Base-by-base conservation (phyloP, 106 monocot genomes). In the Acorus gramineus region DNA sequence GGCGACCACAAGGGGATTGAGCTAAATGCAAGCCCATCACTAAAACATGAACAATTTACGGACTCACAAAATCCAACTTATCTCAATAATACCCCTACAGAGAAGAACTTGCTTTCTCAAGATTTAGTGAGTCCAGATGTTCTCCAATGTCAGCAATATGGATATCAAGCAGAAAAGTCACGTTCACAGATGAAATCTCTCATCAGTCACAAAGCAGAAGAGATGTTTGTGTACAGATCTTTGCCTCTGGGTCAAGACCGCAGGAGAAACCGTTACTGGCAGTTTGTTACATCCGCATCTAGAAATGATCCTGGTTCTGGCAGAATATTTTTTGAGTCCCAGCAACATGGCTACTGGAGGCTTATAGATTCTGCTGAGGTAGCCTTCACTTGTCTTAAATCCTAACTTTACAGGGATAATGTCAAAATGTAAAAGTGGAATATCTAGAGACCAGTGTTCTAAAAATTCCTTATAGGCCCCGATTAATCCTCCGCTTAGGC, bases 331-430 rank as follows among this genome's bases (percentile, higher is more conserved):
- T 92, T 92, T 66, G 98, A 99, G 65, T 89, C 88, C 47, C 88
- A 71, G 1, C 28, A 28, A 67, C 89, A 99, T 74, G 85, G 92
- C 4, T 63, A 71, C 42, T 99, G 98, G 98, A 86, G 84, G 69
- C 61, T 99, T 47, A 89, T 99, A 69, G 98, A 99, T 70, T 89
- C 92, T 51, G 83, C 89, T 66, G 92, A 99, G 98, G 98, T 99
- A 89, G 8, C 8, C 11, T 4, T 60, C 44, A 49, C 5, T 10
- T 50, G 13, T 6, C 4, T 2, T 62, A 4, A 48, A 49, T 50
- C 3, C 3, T 49, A 49, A 10, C 7, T 44, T 44, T 10, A 7
- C 4, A 42, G 60, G 44, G 7, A 5, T 6, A 28, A 28, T 28
- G 28, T 28, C 28, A 28, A 28, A 28, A 1, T 28, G 0, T 28